phyloP scores from a whole-genome alignment of 2,329 filamentous ascomycete genomes.

The Xylariaceae sp. region DNA sequence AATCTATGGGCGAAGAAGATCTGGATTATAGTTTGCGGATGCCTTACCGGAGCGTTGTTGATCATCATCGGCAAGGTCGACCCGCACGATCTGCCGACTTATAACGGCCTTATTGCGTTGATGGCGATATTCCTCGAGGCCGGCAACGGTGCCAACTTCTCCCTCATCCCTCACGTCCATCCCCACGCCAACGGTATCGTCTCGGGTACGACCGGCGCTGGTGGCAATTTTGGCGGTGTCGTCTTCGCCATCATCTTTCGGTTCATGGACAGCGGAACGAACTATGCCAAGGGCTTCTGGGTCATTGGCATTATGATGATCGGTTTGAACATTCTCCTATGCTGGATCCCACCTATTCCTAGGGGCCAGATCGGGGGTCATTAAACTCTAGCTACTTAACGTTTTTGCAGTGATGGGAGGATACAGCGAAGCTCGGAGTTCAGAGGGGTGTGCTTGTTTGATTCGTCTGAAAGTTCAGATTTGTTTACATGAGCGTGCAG shows the following conservation, averaged over 20 bases:
- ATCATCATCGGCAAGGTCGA: slow-evolving; percentile 67
- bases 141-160: slow-evolving; percentile 84
- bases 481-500: not conserved
- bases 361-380: slow-evolving; percentile 54
- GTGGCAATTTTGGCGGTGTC: slow-evolving; percentile 83
- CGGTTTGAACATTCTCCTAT: slow-evolving; percentile 66
- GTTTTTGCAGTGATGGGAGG: not conserved
- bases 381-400: slow-evolving; percentile 21
- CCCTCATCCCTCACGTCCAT: slow-evolving; percentile 84
- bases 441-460: too few species aligned
- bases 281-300: slow-evolving; percentile 76
- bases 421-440: not conserved
- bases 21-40: slow-evolving; percentile 66
- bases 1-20: slow-evolving; percentile 51
- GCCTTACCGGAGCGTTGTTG: slow-evolving; percentile 60
- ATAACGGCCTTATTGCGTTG: slow-evolving; percentile 77
- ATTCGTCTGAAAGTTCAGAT: too few species aligned
- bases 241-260: slow-evolving; percentile 83
- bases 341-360: slow-evolving; percentile 58
- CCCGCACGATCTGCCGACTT: slow-evolving; percentile 61
- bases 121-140: slow-evolving; percentile 84
- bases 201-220: slow-evolving; percentile 76
- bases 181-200: slow-evolving; percentile 79
- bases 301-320: slow-evolving; percentile 80
- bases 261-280: slow-evolving; percentile 63